phyloP scores from a whole-genome alignment of 352 stramenopile species.

The Phytophthora sojae region DNA sequence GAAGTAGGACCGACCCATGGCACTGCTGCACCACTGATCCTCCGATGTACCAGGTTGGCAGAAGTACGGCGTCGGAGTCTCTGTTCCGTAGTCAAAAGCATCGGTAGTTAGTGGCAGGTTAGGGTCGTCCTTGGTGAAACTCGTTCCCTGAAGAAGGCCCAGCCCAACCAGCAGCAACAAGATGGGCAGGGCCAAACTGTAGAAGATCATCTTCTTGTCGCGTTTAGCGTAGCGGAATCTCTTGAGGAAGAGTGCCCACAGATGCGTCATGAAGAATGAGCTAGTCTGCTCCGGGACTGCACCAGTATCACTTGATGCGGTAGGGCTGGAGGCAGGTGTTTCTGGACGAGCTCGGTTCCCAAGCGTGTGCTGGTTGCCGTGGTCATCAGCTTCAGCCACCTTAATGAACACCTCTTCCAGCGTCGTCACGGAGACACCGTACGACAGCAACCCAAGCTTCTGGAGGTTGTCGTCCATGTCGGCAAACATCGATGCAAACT shows the following conservation, averaged over 20 bases:
- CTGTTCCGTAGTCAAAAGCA: constrained; percentile 29
- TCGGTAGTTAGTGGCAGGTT: constrained; percentile 44
- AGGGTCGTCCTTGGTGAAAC: constrained; percentile 49
- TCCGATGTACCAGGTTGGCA: constrained; percentile 40
- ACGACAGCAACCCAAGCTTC: constrained; percentile 55
- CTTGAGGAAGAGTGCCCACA: constrained; percentile 64
- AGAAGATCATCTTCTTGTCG: constrained; percentile 67
- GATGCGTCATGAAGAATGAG: constrained; percentile 48
- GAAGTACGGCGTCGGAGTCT: constrained; percentile 56
- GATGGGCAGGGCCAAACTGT: constrained; percentile 63
- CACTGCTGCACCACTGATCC: constrained; percentile 46
- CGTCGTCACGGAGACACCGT: constrained; percentile 85
- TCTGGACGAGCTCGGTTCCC: constrained; percentile 26
- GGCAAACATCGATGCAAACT: constrained; percentile 72
- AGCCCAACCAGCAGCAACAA: constrained; percentile 65
- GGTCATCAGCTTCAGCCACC: constrained; percentile 54
- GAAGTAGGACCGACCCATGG: constrained; percentile 47
- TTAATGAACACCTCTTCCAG: constrained; percentile 89
- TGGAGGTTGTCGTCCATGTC: constrained; percentile 57
- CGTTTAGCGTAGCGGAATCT: constrained; percentile 67
- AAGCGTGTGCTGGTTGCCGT: constrained; percentile 52
- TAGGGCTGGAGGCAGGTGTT: constrained; percentile 14
- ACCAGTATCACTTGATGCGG: constrained; percentile 17
- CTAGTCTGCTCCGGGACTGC: constrained; percentile 4
- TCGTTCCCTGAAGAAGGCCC: constrained; percentile 48